These are phyloP conservation scores for Tylopilus sp. DNA, from an alignment of 768 basidiomycete species.

Conservation along the genomic window DNA sequence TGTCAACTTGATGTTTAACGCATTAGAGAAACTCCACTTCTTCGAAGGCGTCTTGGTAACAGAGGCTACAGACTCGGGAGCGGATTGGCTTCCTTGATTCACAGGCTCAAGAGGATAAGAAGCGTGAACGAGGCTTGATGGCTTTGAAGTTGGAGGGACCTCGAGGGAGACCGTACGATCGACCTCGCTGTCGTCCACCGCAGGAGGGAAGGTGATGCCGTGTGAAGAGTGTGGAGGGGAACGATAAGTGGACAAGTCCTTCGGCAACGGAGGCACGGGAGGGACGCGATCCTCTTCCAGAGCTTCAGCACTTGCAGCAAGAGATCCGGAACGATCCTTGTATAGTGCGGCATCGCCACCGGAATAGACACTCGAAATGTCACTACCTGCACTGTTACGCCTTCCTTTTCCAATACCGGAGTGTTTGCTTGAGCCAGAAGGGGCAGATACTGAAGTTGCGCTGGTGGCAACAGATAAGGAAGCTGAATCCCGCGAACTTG, in stretches of 20 bases:
- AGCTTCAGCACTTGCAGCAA: slow-evolving; percentile 56
- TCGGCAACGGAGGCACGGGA: slow-evolving; percentile 89
- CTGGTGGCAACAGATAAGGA: slow-evolving; percentile 78
- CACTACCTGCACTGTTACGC: slow-evolving; percentile 85
- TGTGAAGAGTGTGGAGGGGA: slow-evolving; percentile 64
- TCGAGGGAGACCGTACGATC: slow-evolving; percentile 51
- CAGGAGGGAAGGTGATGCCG: slow-evolving; percentile 47
- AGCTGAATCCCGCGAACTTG: slow-evolving; percentile 86
- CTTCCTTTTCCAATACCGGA: slow-evolving; percentile 53
- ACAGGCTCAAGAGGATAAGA: slow-evolving; percentile 40
- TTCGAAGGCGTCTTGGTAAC: slow-evolving; percentile 82
- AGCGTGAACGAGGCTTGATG: slow-evolving; percentile 23
- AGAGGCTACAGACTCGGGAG: slow-evolving; percentile 43
- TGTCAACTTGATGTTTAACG: slow-evolving; percentile 71
- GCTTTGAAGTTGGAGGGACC: slow-evolving; percentile 38
- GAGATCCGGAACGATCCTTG: slow-evolving; percentile 65
- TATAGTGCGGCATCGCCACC: slow-evolving; percentile 53
- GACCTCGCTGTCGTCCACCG: slow-evolving; percentile 43
- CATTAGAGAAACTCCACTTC: slow-evolving; percentile 94
- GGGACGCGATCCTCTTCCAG: slow-evolving; percentile 71
- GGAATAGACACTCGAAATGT: slow-evolving; percentile 73
- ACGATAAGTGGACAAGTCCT: slow-evolving; percentile 77
- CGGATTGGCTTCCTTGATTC: slow-evolving; percentile 35
- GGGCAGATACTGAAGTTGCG: slow-evolving; percentile 64
- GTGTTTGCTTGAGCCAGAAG: slow-evolving; percentile 64